These are phyloP conservation scores for Fusarium solani-melongenae DNA, from an alignment of 2,329 filamentous ascomycete species.

Conservation along the genomic window DNA sequence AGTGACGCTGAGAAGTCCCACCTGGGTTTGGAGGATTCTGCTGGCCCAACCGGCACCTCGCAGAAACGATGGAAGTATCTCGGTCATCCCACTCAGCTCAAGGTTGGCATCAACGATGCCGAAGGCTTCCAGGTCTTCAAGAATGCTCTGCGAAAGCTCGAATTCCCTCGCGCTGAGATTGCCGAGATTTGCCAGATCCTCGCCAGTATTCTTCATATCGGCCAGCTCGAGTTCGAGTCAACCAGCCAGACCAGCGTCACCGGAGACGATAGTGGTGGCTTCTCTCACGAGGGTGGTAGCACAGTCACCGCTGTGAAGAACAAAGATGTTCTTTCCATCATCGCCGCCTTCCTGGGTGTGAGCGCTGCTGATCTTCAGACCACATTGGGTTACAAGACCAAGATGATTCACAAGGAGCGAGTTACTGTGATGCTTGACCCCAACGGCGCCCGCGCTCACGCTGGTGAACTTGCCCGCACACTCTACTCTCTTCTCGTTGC, in stretches of 20 bases:
- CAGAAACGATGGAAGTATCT: conserved; percentile 95
- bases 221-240: conserved; percentile 92
- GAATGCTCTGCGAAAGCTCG: conserved; percentile 90
- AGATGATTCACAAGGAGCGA: conserved; percentile 93
- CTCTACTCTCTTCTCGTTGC: conserved; percentile 94
- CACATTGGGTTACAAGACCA: conserved; percentile 94
- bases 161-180: conserved; percentile 93
- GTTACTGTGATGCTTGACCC: conserved; percentile 99
- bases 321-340: conserved; percentile 85
- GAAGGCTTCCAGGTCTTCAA: conserved; percentile 99
- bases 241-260: conserved; percentile 81
- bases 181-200: conserved; percentile 97
- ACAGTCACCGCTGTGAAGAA: conserved; percentile 90
- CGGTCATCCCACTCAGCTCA: conserved; percentile 95
- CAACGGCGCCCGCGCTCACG: conserved; percentile 87
- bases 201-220: conserved; percentile 94
- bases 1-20: conserved; percentile 91
- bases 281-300: conserved; percentile 93
- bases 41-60: conserved; percentile 58
- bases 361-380: conserved; percentile 83
- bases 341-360: conserved; percentile 95
- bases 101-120: conserved; percentile 94
- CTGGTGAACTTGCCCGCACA: conserved; percentile 92
- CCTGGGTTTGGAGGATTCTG: conserved; percentile 69
- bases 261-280: conserved; percentile 93